Base-by-base conservation (phyloP, 306 rosid genomes). In the Herpetospermum pedunculosum region DNA sequence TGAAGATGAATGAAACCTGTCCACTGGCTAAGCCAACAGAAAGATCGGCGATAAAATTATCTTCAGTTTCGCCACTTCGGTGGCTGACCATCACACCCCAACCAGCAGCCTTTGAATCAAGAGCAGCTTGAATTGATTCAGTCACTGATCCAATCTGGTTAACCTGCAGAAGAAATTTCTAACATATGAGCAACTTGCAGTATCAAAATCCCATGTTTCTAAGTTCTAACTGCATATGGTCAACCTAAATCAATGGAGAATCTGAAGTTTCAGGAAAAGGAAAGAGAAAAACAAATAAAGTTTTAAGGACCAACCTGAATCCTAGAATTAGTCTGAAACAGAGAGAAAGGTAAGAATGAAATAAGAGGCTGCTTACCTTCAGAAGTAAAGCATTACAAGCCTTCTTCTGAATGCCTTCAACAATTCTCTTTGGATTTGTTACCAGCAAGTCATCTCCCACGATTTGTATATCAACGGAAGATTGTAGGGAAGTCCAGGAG, bases 11-110 rank as follows among this genome's bases (percentile, higher is more conserved):
- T 73, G 32, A 43, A 76, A 91, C 99, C 97, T 91, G 99, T 87
- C 99, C 96, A 73, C 99, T 95, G 55, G 99, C 99, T 88, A 95
- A 85, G 65, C 99, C 99, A 80, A 95, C 96, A 28, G 97, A 89
- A 81, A 95, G 99, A 81, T 95, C 99, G 19, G 99, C 99, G 67
- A 95, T 95, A 83, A 95, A 95, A 86, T 95, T 91, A 79, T 95
- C 99, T 79, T 95, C 97, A 28, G 99, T 95, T 87, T 95, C 99
- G 30, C 99, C 99, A 70, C 99, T 95, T 46, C 97, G 85, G 76
- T 95, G 97, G 85, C 99, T 91, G 76, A 95, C 99, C 99, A 95
- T 95, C 80, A 95, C 97, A 64, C 99, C 97, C 99, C 97, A 95
- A 75, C 99, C 96, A 6, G 99, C 97, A 28, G 97, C 96, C 81